Evolutionary conservation across 768 basidiomycete genomes (phyloP).

Genomic region (Lactarius hatsudake): DNA sequence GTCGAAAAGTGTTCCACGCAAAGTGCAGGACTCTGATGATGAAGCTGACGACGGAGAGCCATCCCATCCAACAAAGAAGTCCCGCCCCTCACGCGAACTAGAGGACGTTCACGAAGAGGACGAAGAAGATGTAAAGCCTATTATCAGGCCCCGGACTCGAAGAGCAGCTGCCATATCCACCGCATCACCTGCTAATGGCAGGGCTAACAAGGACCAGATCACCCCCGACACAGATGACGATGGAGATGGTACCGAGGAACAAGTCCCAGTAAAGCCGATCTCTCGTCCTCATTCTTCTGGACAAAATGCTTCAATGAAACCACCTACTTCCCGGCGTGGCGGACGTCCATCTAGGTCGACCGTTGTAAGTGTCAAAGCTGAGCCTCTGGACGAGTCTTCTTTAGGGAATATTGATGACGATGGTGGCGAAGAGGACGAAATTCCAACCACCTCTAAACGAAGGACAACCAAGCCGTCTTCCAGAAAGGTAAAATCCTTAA

Average conservation of each 20-base stretch:
- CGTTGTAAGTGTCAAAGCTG: slow-evolving; percentile 18
- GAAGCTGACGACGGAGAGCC: slow-evolving; percentile 20
- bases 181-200: slow-evolving; percentile 1
- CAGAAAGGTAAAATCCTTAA: slow-evolving; percentile 12
- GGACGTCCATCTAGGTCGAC: slow-evolving; percentile 23
- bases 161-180: background rate
- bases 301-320: slow-evolving; percentile 2
- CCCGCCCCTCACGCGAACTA: slow-evolving; percentile 19
- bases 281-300: slow-evolving; percentile 14
- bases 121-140: slow-evolving; percentile 22
- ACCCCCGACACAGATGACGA: slow-evolving; percentile 3
- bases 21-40: slow-evolving; percentile 18
- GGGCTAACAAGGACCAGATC: slow-evolving; percentile 2
- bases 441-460: slow-evolving; percentile 3
- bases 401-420: slow-evolving; percentile 18
- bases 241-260: slow-evolving; percentile 12
- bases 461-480: slow-evolving; percentile 8
- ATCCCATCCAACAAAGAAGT: slow-evolving; percentile 20
- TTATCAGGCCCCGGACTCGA: slow-evolving; percentile 2
- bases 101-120: slow-evolving; percentile 27
- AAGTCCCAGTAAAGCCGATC: slow-evolving; percentile 10
- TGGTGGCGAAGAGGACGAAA: background rate
- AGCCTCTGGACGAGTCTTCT: slow-evolving; percentile 21
- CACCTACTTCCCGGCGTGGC: slow-evolving; percentile 20
- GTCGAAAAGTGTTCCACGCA: slow-evolving; percentile 4